Evolutionary conservation across 2,329 filamentous ascomycete species (phyloP), one percentile per base, ranked within the genome.

Genomic region (Neonectria neomacrospora): DNA sequence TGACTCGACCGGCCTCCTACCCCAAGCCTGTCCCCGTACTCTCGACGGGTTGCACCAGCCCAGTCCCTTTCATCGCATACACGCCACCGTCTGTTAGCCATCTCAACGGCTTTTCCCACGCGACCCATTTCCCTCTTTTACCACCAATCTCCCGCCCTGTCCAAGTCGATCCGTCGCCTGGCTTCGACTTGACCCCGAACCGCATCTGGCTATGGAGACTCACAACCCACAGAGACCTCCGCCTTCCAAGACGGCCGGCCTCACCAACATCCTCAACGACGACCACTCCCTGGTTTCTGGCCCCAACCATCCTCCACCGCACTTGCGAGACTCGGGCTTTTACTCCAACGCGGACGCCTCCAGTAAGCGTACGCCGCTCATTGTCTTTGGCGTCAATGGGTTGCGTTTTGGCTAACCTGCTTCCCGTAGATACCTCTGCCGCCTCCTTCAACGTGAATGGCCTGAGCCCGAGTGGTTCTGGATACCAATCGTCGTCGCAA

Each of bases 401-500:
- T 53, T 47, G 51, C 57, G 57, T 48, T 16, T 42, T 62, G 44
- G 61, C 71, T 74, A 56, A 74, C 63, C 44, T 58, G 9, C 48
- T 47, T 11, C 42, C 39, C 53, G 44, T 61, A 80, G 78, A 80
- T 57, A 79, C 78, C 39, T 80, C 78, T 22, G 75, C 76, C 47
- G 78, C 78, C 23, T 80, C 79, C 1, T 80, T 80, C 64, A 78
- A 70, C 56, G 71, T 71, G 45, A 77, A 78, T 58, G 76, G 78
- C 32, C 71, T 80, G 16, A 80, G 78, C 61, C 84, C 78, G 41
- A 77, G 80, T 48, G 77, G 75, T 61, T 84, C 81, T 14, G 79
- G 77, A 41, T 87, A 86, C 64, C 83, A 85, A 62, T 80, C 80
- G 14, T 82, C 83, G 4, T 80, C 81, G 20, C 79, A 81, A 32